A percentile compares a stretch with the other conserved stretches of the same genome.
Conservation (phyloP, 129 eudicot genomes). For the Cynara cardunculus region DNA sequence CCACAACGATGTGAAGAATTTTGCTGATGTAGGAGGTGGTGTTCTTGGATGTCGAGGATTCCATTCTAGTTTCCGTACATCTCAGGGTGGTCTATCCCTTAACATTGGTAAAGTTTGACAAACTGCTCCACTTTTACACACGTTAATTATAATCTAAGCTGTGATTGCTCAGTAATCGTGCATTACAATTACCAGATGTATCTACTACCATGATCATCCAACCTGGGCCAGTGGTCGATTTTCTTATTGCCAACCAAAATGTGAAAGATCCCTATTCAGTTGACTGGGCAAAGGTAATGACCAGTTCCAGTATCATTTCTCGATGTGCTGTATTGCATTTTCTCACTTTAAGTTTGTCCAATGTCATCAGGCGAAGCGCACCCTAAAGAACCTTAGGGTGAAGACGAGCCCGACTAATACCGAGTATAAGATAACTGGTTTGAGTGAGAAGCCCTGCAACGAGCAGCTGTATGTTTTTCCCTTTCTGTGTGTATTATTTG, state of each 20-base stretch:
- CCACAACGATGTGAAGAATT: slow-evolving; percentile 68
- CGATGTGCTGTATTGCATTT: neutral
- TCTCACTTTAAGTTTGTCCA: neutral
- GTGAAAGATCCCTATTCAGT: slow-evolving; percentile 57
- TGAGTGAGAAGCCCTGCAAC: slow-evolving; percentile 73
- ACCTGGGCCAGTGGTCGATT: slow-evolving; percentile 86
- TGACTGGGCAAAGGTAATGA: slow-evolving; percentile 77
- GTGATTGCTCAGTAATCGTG: neutral
- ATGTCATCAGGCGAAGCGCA: slow-evolving; percentile 64
- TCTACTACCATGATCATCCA: slow-evolving; percentile 82
- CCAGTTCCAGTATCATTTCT: neutral
- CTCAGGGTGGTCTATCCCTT: slow-evolving; percentile 83
- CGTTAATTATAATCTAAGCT: neutral
- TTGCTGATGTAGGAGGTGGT: slow-evolving; percentile 77
- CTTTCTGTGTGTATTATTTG: neutral
- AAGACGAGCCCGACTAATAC: slow-evolving; percentile 49
- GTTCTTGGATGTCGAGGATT: slow-evolving; percentile 86
- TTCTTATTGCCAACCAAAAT: slow-evolving; percentile 79
- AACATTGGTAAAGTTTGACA: slow-evolving; percentile 55
- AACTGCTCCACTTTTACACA: neutral
- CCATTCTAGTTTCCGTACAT: slow-evolving; percentile 88
- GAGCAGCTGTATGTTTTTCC: slow-evolving; percentile 53
- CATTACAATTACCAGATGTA: slow-evolving; percentile 44
- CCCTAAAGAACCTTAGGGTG: slow-evolving; percentile 77
- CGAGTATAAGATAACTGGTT: slow-evolving; percentile 80